Conservation (phyloP, 2,329 filamentous ascomycete species). For the Lachnellula cervina region DNA sequence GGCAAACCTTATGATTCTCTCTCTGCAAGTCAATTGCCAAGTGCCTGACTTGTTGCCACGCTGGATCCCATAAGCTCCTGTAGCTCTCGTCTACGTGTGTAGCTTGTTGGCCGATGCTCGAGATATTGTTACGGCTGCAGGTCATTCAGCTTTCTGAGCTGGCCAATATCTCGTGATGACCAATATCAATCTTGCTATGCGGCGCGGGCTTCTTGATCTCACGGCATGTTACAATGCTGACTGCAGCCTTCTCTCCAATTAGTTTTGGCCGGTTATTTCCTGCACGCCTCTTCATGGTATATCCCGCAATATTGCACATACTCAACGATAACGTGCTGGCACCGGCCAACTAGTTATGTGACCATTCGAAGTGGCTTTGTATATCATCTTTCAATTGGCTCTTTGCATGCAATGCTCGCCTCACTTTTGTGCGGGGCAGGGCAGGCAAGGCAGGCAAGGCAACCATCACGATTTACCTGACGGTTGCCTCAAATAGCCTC, state of each 20-base stretch:
- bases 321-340: not conserved
- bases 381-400: not conserved
- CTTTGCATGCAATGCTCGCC: not conserved
- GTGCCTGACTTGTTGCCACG: not conserved
- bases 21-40: not conserved
- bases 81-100: not conserved
- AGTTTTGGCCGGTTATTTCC: not conserved
- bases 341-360: not conserved
- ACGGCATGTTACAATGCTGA: not conserved
- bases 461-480: not conserved
- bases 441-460: not conserved
- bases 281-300: constrained; percentile 2
- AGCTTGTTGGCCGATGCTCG: not conserved
- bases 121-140: not conserved
- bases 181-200: not conserved
- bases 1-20: not conserved
- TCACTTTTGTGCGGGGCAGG: not conserved
- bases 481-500: not conserved
- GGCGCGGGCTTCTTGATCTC: not conserved
- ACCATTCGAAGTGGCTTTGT: not conserved
- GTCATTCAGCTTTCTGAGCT: not conserved
- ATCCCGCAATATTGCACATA: not conserved
- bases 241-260: constrained; percentile 1
- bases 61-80: not conserved
- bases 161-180: not conserved